Conservation (phyloP, 2,329 filamentous ascomycete genomes). For the Macrophomina tecta region DNA sequence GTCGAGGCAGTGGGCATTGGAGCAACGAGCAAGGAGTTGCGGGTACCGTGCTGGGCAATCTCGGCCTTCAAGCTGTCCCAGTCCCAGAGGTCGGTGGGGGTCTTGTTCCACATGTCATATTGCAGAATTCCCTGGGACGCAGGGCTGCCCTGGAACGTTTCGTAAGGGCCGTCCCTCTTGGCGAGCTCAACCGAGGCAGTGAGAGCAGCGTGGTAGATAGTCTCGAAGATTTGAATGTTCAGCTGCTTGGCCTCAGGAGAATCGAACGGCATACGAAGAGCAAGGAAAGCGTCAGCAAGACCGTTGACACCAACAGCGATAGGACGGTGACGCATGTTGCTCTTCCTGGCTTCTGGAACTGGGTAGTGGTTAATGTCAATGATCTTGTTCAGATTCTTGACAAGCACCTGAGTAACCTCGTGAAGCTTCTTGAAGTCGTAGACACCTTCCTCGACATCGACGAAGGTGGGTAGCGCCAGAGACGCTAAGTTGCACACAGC, state of each 20-base stretch:
- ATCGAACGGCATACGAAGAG: conserved; percentile 94
- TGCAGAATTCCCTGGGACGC: conserved; percentile 95
- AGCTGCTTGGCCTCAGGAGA: conserved; percentile 91
- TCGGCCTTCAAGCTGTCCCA: conserved; percentile 88
- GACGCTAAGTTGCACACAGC: conserved; percentile 98
- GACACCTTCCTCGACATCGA: conserved; percentile 81
- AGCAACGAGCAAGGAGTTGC: conserved; percentile 92
- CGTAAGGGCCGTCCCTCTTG: conserved; percentile 81
- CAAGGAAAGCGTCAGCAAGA: conserved; percentile 96
- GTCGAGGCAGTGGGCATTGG: conserved; percentile 98
- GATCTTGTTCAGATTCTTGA: conserved; percentile 96
- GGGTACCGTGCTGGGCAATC: conserved; percentile 90
- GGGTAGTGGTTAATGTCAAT: conserved; percentile 99
- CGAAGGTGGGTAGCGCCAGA: conserved; percentile 86
- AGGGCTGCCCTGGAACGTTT: conserved; percentile 90
- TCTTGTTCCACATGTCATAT: conserved; percentile 98
- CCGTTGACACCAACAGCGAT: conserved; percentile 97
- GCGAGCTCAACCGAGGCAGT: conserved; percentile 89
- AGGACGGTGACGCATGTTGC: conserved; percentile 96
- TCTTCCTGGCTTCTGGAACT: conserved; percentile 90
- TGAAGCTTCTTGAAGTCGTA: conserved; percentile 98
- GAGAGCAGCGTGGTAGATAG: conserved; percentile 94
- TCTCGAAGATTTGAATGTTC: conserved; percentile 99
- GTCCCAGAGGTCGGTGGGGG: conserved; percentile 93
- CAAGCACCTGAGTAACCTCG: conserved; percentile 89